These are phyloP conservation scores for Aspergillus quadrilineatus DNA, from an alignment of 2,329 filamentous ascomycete species.

Conservation along the genomic window DNA sequence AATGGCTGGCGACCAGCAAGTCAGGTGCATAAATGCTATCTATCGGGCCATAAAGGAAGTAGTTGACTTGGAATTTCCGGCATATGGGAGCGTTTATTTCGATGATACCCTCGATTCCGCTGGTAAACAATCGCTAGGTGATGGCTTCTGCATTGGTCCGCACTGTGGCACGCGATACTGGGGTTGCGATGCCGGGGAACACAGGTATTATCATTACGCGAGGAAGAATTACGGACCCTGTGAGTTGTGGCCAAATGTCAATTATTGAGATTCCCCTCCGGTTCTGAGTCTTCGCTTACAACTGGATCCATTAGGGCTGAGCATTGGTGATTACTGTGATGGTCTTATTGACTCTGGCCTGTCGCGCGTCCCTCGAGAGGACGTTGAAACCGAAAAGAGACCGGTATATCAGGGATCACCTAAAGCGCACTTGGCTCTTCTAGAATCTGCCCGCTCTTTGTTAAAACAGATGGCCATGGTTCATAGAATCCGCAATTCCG, in stretches of 20 bases:
- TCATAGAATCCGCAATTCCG: constrained; percentile 27
- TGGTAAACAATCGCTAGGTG: constrained; percentile 21
- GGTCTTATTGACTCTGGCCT: constrained; percentile 42
- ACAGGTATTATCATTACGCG: constrained; percentile 34
- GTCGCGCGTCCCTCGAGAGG: constrained; percentile 33
- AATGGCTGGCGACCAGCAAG: constrained; percentile 31
- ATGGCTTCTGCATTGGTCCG: constrained; percentile 33
- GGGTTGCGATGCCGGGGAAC: constrained; percentile 15
- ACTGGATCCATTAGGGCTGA: constrained; percentile 28
- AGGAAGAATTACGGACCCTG: constrained; percentile 41
- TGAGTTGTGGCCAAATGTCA: constrained; percentile 23
- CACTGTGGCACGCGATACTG: constrained; percentile 32
- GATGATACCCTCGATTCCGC: constrained; percentile 17
- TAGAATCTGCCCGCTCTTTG: constrained; percentile 30
- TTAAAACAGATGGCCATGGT: constrained; percentile 31
- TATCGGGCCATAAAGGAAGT: constrained; percentile 9
- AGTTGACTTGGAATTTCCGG: constrained; percentile 31
- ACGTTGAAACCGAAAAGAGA: constrained; percentile 13
- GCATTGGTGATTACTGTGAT: constrained; percentile 34
- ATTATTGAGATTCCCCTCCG: not conserved
- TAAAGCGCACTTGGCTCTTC: constrained; percentile 33
- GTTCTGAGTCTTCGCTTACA: constrained; percentile 12
- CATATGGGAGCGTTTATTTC: constrained; percentile 40
- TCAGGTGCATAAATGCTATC: constrained; percentile 24
- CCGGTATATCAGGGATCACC: constrained; percentile 38